Evolutionary conservation across 2,329 filamentous ascomycete species (phyloP).

Genomic region (Fusarium sp.): DNA sequence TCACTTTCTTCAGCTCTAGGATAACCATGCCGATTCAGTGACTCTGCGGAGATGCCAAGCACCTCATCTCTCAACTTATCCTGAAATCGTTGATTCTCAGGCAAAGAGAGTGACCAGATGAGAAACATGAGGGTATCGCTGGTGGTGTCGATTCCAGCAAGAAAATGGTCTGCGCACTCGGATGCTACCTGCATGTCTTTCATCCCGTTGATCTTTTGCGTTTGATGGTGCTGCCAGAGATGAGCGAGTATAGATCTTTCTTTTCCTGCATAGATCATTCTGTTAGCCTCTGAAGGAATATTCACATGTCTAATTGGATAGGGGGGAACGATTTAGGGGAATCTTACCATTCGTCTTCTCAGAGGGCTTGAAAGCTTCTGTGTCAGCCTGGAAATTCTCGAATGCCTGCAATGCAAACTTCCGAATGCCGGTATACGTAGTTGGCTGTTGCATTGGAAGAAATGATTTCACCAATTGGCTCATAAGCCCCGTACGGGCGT

Average conservation of each 20-base stretch:
- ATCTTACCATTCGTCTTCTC: not conserved
- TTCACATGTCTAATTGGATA: not conserved
- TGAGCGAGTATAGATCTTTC: conserved; percentile 51
- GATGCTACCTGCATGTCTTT: conserved; percentile 62
- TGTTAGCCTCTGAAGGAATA: not conserved
- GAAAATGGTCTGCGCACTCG: conserved; percentile 65
- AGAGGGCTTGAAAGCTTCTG: not conserved
- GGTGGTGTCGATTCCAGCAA: conserved; percentile 66
- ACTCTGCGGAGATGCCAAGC: not conserved
- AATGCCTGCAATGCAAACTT: conserved; percentile 26
- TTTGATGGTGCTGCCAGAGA: conserved; percentile 51
- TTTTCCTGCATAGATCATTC: not conserved
- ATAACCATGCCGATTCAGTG: conserved; percentile 38
- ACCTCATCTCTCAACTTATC: conserved; percentile 59
- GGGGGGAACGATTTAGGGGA: not conserved
- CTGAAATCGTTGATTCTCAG: conserved; percentile 57
- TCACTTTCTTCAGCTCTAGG: conserved; percentile 53
- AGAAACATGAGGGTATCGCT: conserved; percentile 64
- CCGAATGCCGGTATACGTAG: conserved; percentile 33
- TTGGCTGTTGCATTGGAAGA: conserved; percentile 37
- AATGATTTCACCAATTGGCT: conserved; percentile 3
- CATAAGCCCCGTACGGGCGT: conserved; percentile 4
- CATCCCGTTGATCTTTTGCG: conserved; percentile 44
- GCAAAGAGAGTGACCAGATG: conserved; percentile 62
- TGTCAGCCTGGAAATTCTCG: conserved; percentile 13